A percentile compares a stretch with the other conserved stretches of the same genome.
Conservation (phyloP, 345 rosid species). For the Populus alba region DNA sequence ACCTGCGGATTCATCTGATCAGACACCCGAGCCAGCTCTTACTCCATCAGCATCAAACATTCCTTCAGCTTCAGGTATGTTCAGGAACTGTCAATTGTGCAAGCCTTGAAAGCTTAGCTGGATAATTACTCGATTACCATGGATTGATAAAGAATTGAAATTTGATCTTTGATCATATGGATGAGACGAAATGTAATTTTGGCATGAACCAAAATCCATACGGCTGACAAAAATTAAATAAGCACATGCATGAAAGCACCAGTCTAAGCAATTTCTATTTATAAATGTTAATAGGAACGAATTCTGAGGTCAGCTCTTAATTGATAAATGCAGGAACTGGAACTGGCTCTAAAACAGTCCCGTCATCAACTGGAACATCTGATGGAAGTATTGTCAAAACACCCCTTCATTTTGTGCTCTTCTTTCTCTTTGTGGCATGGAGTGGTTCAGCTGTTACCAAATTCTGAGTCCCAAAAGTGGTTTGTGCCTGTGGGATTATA, state of each 20-base stretch:
- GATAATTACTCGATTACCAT: neutral
- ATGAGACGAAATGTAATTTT: neutral
- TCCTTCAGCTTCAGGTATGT: conserved; percentile 47
- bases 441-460: conserved; percentile 28
- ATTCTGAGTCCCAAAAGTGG: conserved; percentile 22
- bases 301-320: neutral
- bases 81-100: neutral
- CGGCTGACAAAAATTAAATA: neutral
- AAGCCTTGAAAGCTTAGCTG: neutral
- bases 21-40: conserved; percentile 35
- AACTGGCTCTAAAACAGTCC: conserved; percentile 46
- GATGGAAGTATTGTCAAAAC: conserved; percentile 32
- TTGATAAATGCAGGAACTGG: conserved; percentile 22
- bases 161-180: neutral
- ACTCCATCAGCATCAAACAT: conserved; percentile 40
- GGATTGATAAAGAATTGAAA: neutral
- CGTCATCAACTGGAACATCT: conserved; percentile 40
- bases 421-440: conserved; percentile 27
- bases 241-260: neutral
- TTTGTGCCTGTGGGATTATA: neutral
- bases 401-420: conserved; percentile 27
- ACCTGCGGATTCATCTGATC: conserved; percentile 34
- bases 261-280: neutral
- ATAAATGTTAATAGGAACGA: neutral
- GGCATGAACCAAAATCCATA: neutral